These are phyloP conservation scores for Chaetoscypha palmicola DNA, from an alignment of 2,329 filamentous ascomycete species.

Conservation along the genomic window DNA sequence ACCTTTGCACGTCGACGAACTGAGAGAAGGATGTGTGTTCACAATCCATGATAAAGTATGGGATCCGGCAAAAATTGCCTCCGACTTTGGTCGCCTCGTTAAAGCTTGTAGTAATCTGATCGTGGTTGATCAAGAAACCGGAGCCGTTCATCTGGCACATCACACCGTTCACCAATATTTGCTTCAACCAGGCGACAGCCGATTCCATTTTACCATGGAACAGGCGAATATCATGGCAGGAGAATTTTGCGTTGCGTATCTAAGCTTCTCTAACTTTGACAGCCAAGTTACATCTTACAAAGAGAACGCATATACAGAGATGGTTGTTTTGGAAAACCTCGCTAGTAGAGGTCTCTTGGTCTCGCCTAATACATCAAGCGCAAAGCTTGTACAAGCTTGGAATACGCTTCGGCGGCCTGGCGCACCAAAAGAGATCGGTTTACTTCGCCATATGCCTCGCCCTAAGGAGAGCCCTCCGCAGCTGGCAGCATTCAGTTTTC, in stretches of 20 bases:
- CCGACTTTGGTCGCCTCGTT: constrained; percentile 6
- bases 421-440: background rate
- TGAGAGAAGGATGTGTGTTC: constrained; percentile 11
- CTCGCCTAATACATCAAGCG: background rate
- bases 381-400: constrained; percentile 1
- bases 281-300: constrained; percentile 5
- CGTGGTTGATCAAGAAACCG: constrained; percentile 2
- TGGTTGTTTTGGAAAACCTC: constrained; percentile 1
- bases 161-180: constrained; percentile 11
- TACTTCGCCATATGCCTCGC: background rate
- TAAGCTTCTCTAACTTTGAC: constrained; percentile 10
- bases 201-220: constrained; percentile 1
- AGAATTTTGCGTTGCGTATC: constrained; percentile 9
- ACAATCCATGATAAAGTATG: constrained; percentile 8
- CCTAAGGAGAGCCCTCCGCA: background rate
- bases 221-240: constrained; percentile 6
- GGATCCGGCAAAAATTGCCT: constrained; percentile 5
- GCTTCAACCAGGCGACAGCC: background rate
- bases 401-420: constrained; percentile 3
- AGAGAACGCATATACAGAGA: background rate
- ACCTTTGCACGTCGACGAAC: constrained; percentile 11
- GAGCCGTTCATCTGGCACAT: constrained; percentile 9
- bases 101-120: constrained; percentile 9
- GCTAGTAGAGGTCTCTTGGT: background rate
- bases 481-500: background rate